Percentiles rank a stretch among this genome's conserved stretches.
Conservation (phyloP, 2,329 filamentous ascomycete species). For the Dactylellina cionopaga region DNA sequence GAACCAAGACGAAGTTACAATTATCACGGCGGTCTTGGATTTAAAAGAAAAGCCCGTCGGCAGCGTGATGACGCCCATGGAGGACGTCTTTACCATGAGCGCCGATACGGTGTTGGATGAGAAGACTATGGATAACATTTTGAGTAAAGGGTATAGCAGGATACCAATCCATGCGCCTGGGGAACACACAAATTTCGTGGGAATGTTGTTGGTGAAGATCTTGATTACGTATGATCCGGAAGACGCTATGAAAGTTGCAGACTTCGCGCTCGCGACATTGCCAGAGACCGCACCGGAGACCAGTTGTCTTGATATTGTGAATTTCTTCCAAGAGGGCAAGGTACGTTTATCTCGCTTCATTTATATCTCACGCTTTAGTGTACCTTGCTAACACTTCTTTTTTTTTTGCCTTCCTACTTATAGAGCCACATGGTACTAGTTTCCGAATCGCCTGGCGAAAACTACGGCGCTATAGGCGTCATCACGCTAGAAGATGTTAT, state of each 20-base stretch:
- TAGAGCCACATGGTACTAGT: constrained; percentile 88
- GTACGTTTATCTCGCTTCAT: constrained; percentile 1
- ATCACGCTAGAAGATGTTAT: constrained; percentile 98
- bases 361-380: background rate
- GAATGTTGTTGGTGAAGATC: constrained; percentile 98
- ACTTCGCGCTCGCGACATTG: constrained; percentile 91
- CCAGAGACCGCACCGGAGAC: constrained; percentile 95
- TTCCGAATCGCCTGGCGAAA: constrained; percentile 87
- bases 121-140: constrained; percentile 89
- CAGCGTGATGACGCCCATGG: constrained; percentile 98
- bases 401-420: constrained; percentile 63
- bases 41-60: constrained; percentile 95
- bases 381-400: background rate
- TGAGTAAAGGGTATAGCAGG: constrained; percentile 92
- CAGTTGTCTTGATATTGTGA: constrained; percentile 97
- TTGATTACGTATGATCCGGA: constrained; percentile 98
- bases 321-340: constrained; percentile 99
- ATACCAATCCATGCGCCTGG: constrained; percentile 93
- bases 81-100: constrained; percentile 96
- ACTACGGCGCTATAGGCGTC: constrained; percentile 88
- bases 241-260: constrained; percentile 83
- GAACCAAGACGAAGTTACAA: constrained; percentile 97
- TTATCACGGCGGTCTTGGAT: constrained; percentile 95
- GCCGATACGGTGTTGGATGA: constrained; percentile 93
- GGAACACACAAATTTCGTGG: constrained; percentile 87